Percentiles rank a stretch among this genome's conserved stretches.
phyloP scores from a whole-genome alignment of 805 yeast species.

The Metschnikowia rubicola region DNA sequence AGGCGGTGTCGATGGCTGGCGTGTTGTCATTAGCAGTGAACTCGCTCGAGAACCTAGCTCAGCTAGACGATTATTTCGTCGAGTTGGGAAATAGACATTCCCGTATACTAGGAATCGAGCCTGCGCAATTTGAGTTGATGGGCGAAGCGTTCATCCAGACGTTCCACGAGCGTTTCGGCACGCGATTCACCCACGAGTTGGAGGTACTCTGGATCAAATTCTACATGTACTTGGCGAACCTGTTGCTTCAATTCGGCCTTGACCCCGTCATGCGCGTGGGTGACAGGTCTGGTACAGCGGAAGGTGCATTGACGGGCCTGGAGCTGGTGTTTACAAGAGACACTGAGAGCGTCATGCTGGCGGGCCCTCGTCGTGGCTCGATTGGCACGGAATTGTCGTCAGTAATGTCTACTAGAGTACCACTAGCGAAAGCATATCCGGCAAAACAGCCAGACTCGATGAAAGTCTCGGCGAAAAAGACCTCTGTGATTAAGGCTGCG shows the following conservation, averaged over 20 bases:
- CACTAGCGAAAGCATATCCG: too few relatives aligned
- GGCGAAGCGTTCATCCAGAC: conserved; percentile 70
- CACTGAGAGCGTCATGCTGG: conserved; percentile 6
- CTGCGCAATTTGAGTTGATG: conserved; percentile 65
- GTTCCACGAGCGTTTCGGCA: conserved; percentile 59
- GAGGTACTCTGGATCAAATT: conserved; percentile 71
- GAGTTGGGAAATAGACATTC: conserved; percentile 73
- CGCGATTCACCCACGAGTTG: conserved; percentile 53
- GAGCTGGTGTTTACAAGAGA: conserved; percentile 12
- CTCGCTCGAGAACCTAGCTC: conserved; percentile 56
- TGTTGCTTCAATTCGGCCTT: conserved; percentile 57
- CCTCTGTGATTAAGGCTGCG: not conserved
- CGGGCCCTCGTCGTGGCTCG: conserved; percentile 1
- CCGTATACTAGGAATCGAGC: conserved; percentile 69
- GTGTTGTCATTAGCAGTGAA: conserved; percentile 66
- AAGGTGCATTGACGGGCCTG: not conserved
- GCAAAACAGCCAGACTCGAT: too few relatives aligned
- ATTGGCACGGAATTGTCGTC: conserved; percentile 11
- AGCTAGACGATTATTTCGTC: conserved; percentile 56
- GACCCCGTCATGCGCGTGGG: conserved; percentile 40
- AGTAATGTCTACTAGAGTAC: not conserved
- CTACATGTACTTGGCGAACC: conserved; percentile 65
- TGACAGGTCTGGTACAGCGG: not conserved
- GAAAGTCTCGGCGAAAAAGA: too few relatives aligned
- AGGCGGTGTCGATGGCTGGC: conserved; percentile 78